Evolutionary conservation across 2,329 filamentous ascomycete species (phyloP).

Genomic region (Fusarium sp.): DNA sequence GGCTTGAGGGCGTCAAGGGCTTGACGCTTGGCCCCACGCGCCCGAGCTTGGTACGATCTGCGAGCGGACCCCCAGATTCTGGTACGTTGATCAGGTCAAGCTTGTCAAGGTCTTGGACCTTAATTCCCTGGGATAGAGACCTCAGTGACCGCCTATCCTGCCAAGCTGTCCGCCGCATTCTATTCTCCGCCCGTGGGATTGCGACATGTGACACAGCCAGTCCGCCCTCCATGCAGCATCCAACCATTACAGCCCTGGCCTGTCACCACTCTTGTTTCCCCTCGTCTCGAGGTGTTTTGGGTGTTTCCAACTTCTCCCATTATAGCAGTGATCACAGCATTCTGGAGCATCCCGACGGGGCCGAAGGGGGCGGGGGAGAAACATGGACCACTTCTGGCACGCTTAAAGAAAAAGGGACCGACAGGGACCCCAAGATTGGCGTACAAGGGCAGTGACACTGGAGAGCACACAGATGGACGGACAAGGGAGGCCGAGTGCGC

Average conservation of each 20-base stretch:
- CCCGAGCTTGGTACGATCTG: constrained; percentile 43
- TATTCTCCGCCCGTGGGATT: constrained; percentile 6
- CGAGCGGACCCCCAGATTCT: constrained; percentile 40
- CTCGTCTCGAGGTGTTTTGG: constrained; percentile 3
- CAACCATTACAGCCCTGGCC: not conserved
- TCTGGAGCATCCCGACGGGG: constrained; percentile 6
- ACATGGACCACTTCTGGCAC: not conserved
- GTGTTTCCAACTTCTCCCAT: constrained; percentile 10
- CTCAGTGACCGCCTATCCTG: constrained; percentile 9
- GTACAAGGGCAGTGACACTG: not conserved
- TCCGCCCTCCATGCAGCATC: constrained; percentile 11
- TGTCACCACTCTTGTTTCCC: constrained; percentile 3
- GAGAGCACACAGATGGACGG: not conserved
- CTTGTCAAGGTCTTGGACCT: constrained; percentile 14
- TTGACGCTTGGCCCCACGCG: constrained; percentile 33
- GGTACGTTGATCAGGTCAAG: constrained; percentile 47
- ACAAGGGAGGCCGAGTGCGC: constrained; percentile 2
- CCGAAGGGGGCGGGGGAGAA: constrained; percentile 4
- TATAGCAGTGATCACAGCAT: not conserved
- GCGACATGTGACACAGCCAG: constrained; percentile 25
- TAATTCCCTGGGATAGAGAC: not conserved
- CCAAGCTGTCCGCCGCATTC: not conserved
- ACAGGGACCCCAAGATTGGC: constrained; percentile 14
- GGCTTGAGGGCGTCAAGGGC: constrained; percentile 29
- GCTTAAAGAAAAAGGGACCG: constrained; percentile 15